Percentiles rank a stretch among this genome's conserved stretches.
Conservation (phyloP, 2,329 filamentous ascomycete species). For the Cordyceps cicadae region DNA sequence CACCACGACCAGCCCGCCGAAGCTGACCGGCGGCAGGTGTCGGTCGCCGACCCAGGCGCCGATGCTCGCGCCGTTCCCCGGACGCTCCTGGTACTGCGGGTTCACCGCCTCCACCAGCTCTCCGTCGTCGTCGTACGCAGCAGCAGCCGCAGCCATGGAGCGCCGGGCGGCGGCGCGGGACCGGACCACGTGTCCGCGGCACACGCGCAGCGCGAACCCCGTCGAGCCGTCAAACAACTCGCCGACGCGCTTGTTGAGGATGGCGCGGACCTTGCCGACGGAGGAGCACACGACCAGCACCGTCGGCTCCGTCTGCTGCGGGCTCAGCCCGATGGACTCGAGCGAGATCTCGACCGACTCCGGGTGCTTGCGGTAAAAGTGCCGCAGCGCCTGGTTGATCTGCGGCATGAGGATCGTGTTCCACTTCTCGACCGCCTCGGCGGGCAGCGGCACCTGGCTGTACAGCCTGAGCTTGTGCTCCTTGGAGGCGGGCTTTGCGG, state of each 20-base stretch:
- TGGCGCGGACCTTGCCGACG: conserved; percentile 61
- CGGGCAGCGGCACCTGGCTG: conserved; percentile 48
- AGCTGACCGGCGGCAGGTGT: conserved; percentile 83
- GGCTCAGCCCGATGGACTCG: conserved; percentile 62
- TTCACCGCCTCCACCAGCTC: conserved; percentile 48
- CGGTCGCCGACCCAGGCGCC: conserved; percentile 80
- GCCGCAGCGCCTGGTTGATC: conserved; percentile 61
- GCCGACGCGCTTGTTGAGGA: conserved; percentile 60
- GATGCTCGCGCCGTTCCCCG: conserved; percentile 82
- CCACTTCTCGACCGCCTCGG: conserved; percentile 62
- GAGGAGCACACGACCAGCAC: conserved; percentile 72
- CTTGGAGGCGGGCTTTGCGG: not conserved
- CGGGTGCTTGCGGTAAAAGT: conserved; percentile 63
- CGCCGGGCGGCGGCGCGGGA: conserved; percentile 39
- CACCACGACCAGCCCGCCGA: conserved; percentile 78
- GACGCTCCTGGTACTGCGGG: conserved; percentile 67
- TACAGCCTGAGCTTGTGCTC: conserved; percentile 47
- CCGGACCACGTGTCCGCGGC: conserved; percentile 57
- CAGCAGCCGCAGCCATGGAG: conserved; percentile 24
- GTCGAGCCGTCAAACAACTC: conserved; percentile 54
- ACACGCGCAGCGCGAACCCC: conserved; percentile 61
- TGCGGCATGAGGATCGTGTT: conserved; percentile 63
- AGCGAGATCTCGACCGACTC: conserved; percentile 74
- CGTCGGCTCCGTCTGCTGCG: conserved; percentile 59
- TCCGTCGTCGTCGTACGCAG: conserved; percentile 15